phyloP scores from a whole-genome alignment of 805 yeast genomes.

The Myxozyma kluyveri region DNA sequence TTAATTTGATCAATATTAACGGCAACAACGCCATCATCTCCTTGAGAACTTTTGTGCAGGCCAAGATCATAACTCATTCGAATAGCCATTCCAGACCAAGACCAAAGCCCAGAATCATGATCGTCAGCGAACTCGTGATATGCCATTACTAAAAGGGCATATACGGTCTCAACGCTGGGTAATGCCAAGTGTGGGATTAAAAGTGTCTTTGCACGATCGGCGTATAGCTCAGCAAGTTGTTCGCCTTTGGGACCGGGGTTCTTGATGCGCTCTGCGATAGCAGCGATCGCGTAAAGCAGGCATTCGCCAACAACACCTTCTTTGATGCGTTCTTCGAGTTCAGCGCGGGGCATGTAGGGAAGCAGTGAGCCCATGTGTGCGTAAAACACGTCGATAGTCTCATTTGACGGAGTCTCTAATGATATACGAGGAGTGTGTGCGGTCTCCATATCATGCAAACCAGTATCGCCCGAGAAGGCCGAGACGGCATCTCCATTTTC shows the following conservation, averaged over 20 bases:
- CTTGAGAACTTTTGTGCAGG: conserved; percentile 27
- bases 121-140: conserved; percentile 35
- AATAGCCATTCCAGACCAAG: conserved; percentile 37
- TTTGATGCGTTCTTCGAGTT: conserved; percentile 26
- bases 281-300: conserved; percentile 34
- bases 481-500: background rate
- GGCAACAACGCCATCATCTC: background rate
- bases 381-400: conserved; percentile 23
- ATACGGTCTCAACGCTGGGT: conserved; percentile 34
- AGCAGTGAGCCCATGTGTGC: conserved; percentile 29
- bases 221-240: conserved; percentile 28
- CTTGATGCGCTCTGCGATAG: conserved; percentile 29
- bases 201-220: conserved; percentile 33
- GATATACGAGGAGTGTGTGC: conserved; percentile 3
- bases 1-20: conserved; percentile 18
- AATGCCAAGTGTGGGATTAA: conserved; percentile 33
- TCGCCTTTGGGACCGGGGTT: conserved; percentile 8
- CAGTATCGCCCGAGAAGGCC: background rate
- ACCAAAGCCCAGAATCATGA: conserved; percentile 36
- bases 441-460: background rate
- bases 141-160: conserved; percentile 33
- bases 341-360: conserved; percentile 31
- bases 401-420: conserved; percentile 17
- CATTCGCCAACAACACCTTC: conserved; percentile 32
- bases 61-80: conserved; percentile 36